phyloP scores from a whole-genome alignment of 371 early-diverging fungal species.

The Mortierella sp. region DNA sequence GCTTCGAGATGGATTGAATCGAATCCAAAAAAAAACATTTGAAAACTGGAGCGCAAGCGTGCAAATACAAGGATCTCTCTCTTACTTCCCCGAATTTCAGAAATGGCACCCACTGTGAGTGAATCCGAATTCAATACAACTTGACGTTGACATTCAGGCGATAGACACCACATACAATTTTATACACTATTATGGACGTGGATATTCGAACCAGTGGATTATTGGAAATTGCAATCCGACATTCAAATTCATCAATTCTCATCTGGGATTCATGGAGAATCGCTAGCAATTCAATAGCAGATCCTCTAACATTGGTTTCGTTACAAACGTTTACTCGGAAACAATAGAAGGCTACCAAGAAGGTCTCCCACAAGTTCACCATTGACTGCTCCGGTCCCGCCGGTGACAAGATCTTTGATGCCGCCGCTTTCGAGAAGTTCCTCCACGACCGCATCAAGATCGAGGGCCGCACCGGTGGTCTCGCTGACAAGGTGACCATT shows the following conservation, averaged over 20 bases:
- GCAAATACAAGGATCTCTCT: conserved; percentile 36
- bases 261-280: background rate
- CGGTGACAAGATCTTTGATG: conserved; percentile 96
- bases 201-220: background rate
- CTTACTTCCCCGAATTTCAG: conserved; percentile 56
- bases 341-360: conserved; percentile 60
- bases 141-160: too few relatives aligned
- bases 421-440: conserved; percentile 97
- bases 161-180: background rate
- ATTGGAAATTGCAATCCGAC: background rate
- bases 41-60: conserved; percentile 17
- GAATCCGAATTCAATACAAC: conserved; percentile 14
- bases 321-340: background rate
- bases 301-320: background rate
- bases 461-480: conserved; percentile 95
- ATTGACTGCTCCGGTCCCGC: conserved; percentile 96
- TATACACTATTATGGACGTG: background rate
- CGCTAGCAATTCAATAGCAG: background rate
- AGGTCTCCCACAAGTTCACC: conserved; percentile 79
- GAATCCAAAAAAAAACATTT: conserved; percentile 27
- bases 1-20: conserved; percentile 20
- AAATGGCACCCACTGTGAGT: conserved; percentile 59
- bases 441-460: conserved; percentile 99
- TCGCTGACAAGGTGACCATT: conserved; percentile 90
- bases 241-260: background rate